Evolutionary conservation across 2,329 filamentous ascomycete species (phyloP).

Genomic region (Didymella pomorum): DNA sequence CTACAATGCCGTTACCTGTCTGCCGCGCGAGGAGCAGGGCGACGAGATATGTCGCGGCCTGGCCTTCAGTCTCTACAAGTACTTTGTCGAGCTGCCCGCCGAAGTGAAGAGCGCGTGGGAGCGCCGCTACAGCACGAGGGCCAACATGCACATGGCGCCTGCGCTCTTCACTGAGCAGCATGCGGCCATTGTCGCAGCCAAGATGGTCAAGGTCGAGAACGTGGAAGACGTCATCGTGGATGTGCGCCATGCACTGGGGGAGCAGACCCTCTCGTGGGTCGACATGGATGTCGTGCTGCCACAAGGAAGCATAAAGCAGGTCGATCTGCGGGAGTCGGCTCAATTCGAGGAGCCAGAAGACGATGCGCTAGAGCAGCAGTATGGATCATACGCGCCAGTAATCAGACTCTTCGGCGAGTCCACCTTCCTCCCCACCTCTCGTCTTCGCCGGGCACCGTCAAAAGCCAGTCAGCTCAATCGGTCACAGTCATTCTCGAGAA

Average conservation of each 20-base stretch:
- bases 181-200: constrained; percentile 86
- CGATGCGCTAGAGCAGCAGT: constrained; percentile 73
- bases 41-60: constrained; percentile 91
- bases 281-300: constrained; percentile 90
- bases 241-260: constrained; percentile 77
- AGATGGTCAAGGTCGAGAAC: constrained; percentile 84
- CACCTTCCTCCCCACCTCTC: constrained; percentile 85
- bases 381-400: constrained; percentile 78
- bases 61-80: constrained; percentile 92
- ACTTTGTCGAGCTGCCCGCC: constrained; percentile 86
- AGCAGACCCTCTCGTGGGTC: constrained; percentile 82
- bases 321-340: constrained; percentile 60
- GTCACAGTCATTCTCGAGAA: constrained; percentile 77
- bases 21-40: constrained; percentile 93
- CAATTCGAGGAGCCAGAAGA: constrained; percentile 69
- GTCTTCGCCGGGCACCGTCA: constrained; percentile 84
- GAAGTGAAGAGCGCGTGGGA: constrained; percentile 76
- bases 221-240: constrained; percentile 74
- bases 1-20: constrained; percentile 86
- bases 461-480: constrained; percentile 82
- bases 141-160: constrained; percentile 68
- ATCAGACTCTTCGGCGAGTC: constrained; percentile 83
- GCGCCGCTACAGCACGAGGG: constrained; percentile 59
- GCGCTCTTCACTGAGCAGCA: constrained; percentile 88
- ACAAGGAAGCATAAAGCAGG: constrained; percentile 69